Evolutionary conservation across 2,329 filamentous ascomycete genomes (phyloP).

Genomic region (Colletotrichum agaves): DNA sequence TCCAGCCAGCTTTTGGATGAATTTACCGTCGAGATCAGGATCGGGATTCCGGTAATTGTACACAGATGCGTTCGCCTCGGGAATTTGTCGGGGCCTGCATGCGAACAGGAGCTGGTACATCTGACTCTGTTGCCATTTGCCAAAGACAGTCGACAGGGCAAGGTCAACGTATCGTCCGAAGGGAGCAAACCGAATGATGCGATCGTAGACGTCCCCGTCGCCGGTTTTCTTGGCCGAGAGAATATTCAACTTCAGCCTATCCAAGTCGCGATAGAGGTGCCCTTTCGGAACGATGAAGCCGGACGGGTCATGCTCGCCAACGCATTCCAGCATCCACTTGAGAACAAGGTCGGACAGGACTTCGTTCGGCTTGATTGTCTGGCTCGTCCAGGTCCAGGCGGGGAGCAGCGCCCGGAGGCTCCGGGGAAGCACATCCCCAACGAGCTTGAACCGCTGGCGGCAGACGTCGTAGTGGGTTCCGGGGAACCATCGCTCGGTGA

Average conservation of each 20-base stretch:
- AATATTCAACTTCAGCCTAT: conserved; percentile 10
- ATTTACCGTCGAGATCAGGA: conserved; percentile 7
- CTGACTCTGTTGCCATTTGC: conserved; percentile 22
- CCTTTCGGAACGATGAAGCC: conserved; percentile 32
- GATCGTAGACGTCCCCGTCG: conserved; percentile 24
- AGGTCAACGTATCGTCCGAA: conserved; percentile 15
- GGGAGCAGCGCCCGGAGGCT: conserved; percentile 43
- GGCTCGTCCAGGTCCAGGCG: conserved; percentile 41
- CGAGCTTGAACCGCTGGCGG: conserved; percentile 39
- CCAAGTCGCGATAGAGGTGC: conserved; percentile 4
- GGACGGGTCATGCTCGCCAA: conserved; percentile 28
- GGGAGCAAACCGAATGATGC: conserved; percentile 5
- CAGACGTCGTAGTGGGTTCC: conserved; percentile 42
- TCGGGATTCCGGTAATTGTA: conserved; percentile 31
- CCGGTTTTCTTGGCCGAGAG: not conserved
- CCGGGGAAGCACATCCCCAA: conserved; percentile 25
- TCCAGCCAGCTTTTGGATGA: conserved; percentile 23
- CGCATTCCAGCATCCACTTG: conserved; percentile 39
- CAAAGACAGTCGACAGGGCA: conserved; percentile 1
- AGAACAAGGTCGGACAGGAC: conserved; percentile 39
- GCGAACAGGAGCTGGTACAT: conserved; percentile 23
- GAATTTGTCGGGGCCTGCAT: conserved; percentile 2
- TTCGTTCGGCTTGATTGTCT: conserved; percentile 39
- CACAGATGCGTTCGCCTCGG: conserved; percentile 14
- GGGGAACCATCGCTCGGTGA: conserved; percentile 41